Base-by-base conservation (phyloP, 768 basidiomycete species). In the Trametes maxima region DNA sequence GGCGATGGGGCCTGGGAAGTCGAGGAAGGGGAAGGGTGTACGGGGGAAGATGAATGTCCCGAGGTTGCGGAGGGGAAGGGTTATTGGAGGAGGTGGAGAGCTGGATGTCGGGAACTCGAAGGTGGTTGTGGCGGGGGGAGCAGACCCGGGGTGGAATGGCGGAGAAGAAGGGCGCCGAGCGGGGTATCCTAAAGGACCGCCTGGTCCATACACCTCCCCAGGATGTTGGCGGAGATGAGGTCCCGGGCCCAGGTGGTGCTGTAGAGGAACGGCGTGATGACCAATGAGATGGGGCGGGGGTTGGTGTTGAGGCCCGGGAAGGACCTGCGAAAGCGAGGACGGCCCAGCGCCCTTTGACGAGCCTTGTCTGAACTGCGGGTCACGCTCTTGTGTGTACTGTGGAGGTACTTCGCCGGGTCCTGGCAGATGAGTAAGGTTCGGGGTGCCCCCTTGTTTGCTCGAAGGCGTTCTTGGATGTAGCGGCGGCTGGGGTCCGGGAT, bases 1-100 rank as follows among this genome's bases (percentile, higher is more conserved):
- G 44, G 51, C 47, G 57, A 44, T 55, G 14, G 62, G 63, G 39
- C 16, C 47, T 40, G 69, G 69, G 59, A 69, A 70, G 57, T 67
- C 72, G 40, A 68, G 56, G 64, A 69, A 86, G 19, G 86, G 86
- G 71, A 88, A 85, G 25, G 86, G 86, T 44, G 82, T 72, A 43
- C 74, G 72, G 1, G 86, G 86, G 55, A 78, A 83, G 48, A 88
- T 80, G 70, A 77, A 88, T 24, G 83, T 83, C 40, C 86, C 86
- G 13, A 88, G 71, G 64, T 80, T 73, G 2, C 70, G 63, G 0
- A 70, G 58, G 2, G 71, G 69, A 5, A 67, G 61, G 10, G 57
- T 43, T 3, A 67, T 60, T 22, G 59, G 39, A 13, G 57, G 56
- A 11, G 65, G 62, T 7, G 68, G 69, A 3, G 66, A 50, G 24